Conservation (phyloP, 768 basidiomycete species). For the Suillus spraguei region DNA sequence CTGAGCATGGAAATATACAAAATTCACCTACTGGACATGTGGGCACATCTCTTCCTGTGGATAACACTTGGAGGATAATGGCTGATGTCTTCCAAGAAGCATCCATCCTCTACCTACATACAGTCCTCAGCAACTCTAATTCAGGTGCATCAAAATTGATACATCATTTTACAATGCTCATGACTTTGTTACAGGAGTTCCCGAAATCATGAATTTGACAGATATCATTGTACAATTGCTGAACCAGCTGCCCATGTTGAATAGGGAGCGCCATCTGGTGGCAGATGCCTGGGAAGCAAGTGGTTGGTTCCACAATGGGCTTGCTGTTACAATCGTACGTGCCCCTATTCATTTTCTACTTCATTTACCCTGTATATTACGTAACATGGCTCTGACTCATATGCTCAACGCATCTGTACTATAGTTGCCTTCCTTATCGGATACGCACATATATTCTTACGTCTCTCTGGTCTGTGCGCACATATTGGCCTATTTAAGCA, state of each 20-base stretch:
- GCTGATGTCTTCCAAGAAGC: slow-evolving; percentile 66
- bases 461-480: too few relatives aligned
- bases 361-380: too few relatives aligned
- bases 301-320: too few relatives aligned
- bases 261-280: too few relatives aligned
- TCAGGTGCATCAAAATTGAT: slow-evolving; percentile 53
- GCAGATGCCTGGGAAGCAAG: too few relatives aligned
- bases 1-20: slow-evolving; percentile 18
- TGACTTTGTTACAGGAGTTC: slow-evolving; percentile 52
- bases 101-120: slow-evolving; percentile 68
- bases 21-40: slow-evolving; percentile 27
- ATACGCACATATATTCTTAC: too few relatives aligned
- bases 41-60: slow-evolving; percentile 29
- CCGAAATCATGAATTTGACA: slow-evolving; percentile 66
- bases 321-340: too few relatives aligned
- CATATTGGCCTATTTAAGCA: too few relatives aligned
- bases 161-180: slow-evolving; percentile 7
- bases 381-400: too few relatives aligned
- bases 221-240: slow-evolving; percentile 55
- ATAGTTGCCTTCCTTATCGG: too few relatives aligned
- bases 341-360: too few relatives aligned
- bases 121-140: slow-evolving; percentile 65
- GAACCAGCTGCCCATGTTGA: slow-evolving; percentile 54
- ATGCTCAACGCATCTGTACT: too few relatives aligned
- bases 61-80: slow-evolving; percentile 51